Evolutionary conservation across 1,284 basidiomycete genomes (phyloP).

Genomic region (Phenoliferia sp.): DNA sequence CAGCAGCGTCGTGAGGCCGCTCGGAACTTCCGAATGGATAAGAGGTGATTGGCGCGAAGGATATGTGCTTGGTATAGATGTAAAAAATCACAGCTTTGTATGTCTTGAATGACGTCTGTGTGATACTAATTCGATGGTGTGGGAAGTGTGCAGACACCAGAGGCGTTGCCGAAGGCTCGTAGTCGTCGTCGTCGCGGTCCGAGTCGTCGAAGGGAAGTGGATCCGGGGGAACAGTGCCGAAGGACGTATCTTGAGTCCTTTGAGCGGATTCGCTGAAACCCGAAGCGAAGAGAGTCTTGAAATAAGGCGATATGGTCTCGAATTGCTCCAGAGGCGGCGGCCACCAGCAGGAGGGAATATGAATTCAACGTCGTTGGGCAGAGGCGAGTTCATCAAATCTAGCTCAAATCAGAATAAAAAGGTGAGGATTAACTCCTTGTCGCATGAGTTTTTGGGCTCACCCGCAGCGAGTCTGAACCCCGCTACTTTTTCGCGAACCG

Average conservation of each 20-base stretch:
- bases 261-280: not conserved
- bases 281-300: slow-evolving; percentile 4
- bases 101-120: slow-evolving; percentile 33
- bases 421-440: too few relatives aligned
- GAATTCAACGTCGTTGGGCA: not conserved
- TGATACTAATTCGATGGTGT: not conserved
- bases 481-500: too few relatives aligned
- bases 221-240: too few relatives aligned
- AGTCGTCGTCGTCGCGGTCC: not conserved
- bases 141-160: not conserved
- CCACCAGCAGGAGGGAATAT: not conserved
- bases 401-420: too few relatives aligned
- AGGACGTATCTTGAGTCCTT: too few relatives aligned
- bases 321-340: not conserved
- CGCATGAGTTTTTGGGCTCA: too few relatives aligned
- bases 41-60: slow-evolving; percentile 5
- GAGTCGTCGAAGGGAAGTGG: slow-evolving; percentile 1
- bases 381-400: not conserved
- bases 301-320: not conserved
- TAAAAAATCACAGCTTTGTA: slow-evolving; percentile 40
- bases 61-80: slow-evolving; percentile 35
- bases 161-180: not conserved
- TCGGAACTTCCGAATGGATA: not conserved
- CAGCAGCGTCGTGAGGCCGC: not conserved
- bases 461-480: too few relatives aligned